These are phyloP conservation scores for Suillus subluteus DNA, from an alignment of 768 basidiomycete species.

Conservation along the genomic window DNA sequence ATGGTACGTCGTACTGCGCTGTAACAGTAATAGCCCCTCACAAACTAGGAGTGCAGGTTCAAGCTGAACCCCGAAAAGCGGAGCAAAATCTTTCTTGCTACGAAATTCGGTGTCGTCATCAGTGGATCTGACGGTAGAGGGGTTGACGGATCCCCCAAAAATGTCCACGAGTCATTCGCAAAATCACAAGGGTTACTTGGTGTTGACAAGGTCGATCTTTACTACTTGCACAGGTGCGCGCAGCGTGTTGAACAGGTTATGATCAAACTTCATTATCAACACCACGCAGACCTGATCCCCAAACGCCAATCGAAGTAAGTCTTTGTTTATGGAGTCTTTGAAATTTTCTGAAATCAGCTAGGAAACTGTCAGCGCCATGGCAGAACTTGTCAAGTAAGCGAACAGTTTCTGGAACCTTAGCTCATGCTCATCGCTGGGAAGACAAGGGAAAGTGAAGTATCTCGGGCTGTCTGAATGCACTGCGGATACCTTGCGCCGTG, in stretches of 20 bases:
- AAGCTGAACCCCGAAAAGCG: conserved; percentile 46
- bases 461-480: conserved; percentile 59
- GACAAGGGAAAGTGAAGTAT: conserved; percentile 52
- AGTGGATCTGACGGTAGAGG: conserved; percentile 23
- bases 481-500: conserved; percentile 49
- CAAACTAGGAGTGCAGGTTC: conserved; percentile 37
- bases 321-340: not conserved
- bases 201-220: conserved; percentile 48
- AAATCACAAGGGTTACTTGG: conserved; percentile 46
- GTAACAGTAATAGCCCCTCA: not conserved
- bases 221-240: conserved; percentile 46
- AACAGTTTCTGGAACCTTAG: not conserved
- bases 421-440: conserved; percentile 27
- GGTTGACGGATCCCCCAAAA: conserved; percentile 44
- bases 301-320: conserved; percentile 50
- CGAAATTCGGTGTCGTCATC: conserved; percentile 52
- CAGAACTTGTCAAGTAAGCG: conserved; percentile 53
- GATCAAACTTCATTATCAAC: not conserved
- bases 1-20: conserved; percentile 34
- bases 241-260: too few relatives aligned
- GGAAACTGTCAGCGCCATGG: conserved; percentile 52
- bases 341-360: conserved; percentile 14
- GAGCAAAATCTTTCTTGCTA: conserved; percentile 60
- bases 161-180: conserved; percentile 41
- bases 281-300: conserved; percentile 40